Evolutionary conservation across 768 basidiomycete genomes (phyloP), one percentile per base, ranked within the genome.

Genomic region (Auricularia auricula-judae): DNA sequence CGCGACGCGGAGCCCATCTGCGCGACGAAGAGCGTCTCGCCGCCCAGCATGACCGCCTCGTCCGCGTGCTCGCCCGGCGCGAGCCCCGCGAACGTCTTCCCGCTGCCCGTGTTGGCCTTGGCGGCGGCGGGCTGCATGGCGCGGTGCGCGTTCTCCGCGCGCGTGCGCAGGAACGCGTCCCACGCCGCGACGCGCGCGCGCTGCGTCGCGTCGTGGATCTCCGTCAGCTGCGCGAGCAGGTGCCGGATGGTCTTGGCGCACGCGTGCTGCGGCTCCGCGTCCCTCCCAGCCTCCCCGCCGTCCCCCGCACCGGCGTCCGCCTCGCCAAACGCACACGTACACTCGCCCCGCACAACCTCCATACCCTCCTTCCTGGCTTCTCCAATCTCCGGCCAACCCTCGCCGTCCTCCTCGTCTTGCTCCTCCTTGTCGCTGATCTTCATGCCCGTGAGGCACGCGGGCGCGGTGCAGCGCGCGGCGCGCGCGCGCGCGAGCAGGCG

Each of bases 381-480:
- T 8, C 64, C 64, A 44, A 42, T 47, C 53, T 12, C 36, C 39
- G n/a, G 7, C 53, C 53, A 54, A 0, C 74, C 79, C 4, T 81
- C 82, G 1, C 85, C 84, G 44, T 85, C 85, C 29, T 44, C 85
- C 35, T 81, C 84, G 67, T 90, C 87, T 66, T 86, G 85, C 70
- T 91, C 90, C 70, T 84, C 84, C 35, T 89, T 79, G 71, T 93
- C 92, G 1, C 91, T 88, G 65, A 93, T 89, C 78, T 87, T 91
- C 65, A 93, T 87, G 0, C 92, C 93, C 0, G 91, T 93, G 59
- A 91, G 76, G 70, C 89, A 91, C 5, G 91, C 90, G 3, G 92
- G 91, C 0, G 91, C 91, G 0, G 87, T 83, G 68, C 82, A 88
- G 59, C 82, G 79, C 65, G 88, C 91, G 64, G 86, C 86, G 69